These are phyloP conservation scores for Amanita muscaria DNA, from an alignment of 768 basidiomycete species.

Conservation along the genomic window DNA sequence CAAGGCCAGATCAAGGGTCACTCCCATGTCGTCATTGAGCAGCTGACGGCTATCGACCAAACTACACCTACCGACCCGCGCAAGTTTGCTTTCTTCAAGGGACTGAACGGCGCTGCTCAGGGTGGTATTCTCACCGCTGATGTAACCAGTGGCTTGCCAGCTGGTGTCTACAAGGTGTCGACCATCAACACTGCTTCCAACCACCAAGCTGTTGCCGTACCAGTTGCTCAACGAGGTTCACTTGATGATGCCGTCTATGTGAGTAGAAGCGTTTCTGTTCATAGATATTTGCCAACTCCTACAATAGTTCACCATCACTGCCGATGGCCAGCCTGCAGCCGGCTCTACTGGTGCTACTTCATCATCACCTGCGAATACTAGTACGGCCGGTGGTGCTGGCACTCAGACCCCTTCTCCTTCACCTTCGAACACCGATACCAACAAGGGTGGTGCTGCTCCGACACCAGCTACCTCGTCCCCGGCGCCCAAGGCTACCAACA, in stretches of 20 bases:
- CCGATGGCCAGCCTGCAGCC: slow-evolving; percentile 17
- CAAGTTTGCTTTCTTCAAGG: slow-evolving; percentile 62
- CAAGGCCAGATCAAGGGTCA: slow-evolving; percentile 41
- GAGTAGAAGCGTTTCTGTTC: too few species aligned
- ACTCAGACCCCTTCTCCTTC: background rate
- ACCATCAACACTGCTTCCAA: slow-evolving; percentile 44
- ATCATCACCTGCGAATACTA: background rate
- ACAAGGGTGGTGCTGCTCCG: background rate
- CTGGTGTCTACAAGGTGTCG: slow-evolving; percentile 45
- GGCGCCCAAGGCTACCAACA: too few species aligned
- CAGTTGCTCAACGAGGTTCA: slow-evolving; percentile 41
- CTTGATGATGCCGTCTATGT: slow-evolving; percentile 42
- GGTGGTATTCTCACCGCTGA: slow-evolving; percentile 43
- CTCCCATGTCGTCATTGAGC: slow-evolving; percentile 48
- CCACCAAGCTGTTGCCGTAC: slow-evolving; percentile 40
- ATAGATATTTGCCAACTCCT: too few species aligned
- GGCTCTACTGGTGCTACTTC: background rate
- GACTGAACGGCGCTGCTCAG: slow-evolving; percentile 35
- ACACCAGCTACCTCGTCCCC: too few species aligned
- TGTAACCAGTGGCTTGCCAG: slow-evolving; percentile 43
- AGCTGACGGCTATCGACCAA: slow-evolving; percentile 31
- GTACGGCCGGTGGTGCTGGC: slow-evolving; percentile 6
- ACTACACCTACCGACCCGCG: slow-evolving; percentile 38
- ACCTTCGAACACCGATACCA: slow-evolving; percentile 7
- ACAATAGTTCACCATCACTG: slow-evolving; percentile 26